Base-by-base conservation (phyloP, 1,139 yeast genomes). In the Suhomyces kunorum region DNA sequence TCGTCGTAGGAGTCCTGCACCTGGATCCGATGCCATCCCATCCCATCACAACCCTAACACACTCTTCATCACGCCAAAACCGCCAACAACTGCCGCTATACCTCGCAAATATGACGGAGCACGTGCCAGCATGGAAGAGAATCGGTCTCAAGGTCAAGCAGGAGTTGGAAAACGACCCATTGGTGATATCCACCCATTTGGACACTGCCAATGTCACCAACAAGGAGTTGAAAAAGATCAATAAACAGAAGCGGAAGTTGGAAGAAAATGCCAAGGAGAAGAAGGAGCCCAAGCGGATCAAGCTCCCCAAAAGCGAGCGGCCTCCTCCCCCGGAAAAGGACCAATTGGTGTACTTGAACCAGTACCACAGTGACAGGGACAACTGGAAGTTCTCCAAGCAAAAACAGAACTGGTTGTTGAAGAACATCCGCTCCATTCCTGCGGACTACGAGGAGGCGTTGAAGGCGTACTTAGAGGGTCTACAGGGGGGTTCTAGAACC, bases 371-470 rank as follows among this genome's bases (percentile, higher is more conserved):
- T 8, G 88, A 83, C 50, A 72, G 69, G 44, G 76, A 66, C 0
- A 71, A 75, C 46, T 90, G 98, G 98, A 90, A 89, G 64, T 90
- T 90, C 59, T 85, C 95, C 43, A 90, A 90, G 56, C 95, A 87
- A 66, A 89, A 90, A 51, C 98, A 90, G 60, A 89, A 88, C 58
- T 90, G 97, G 97, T 73, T 90, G 37, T 63, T 89, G 47, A 84
- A 83, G 55, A 83, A 88, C 61, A 65, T 87, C 34, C 74, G 71
- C 46, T 50, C 57, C 26, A 74, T 83, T 13, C 86, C 83, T 1
- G 70, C 64, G 1, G 66, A 74, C 3, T 89, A 87, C 52, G 77
- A 73, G 34, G 67, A 60, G 2, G 80, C 81, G 30, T 60, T 89
- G 44, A 51, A 71, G 14, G 60, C 61, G 8, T 90, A 90, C 55